These are phyloP conservation scores for Sanchytrium tribonematis DNA, from an alignment of 371 early-diverging fungal genomes.

Conservation along the genomic window DNA sequence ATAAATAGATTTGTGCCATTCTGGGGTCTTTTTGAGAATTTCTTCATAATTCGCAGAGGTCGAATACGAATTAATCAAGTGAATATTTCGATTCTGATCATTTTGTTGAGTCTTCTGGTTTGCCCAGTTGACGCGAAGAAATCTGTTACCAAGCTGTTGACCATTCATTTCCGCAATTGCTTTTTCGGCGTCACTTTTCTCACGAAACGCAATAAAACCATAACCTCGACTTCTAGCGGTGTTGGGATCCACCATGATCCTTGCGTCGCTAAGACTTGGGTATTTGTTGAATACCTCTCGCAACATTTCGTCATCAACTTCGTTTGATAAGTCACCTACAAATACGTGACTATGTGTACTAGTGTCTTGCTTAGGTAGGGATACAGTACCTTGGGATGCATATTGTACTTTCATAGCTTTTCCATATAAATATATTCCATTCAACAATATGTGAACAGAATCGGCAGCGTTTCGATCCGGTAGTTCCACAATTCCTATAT, in stretches of 20 bases:
- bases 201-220: constrained; percentile 51
- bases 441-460: no score
- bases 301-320: constrained; percentile 38
- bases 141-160: constrained; percentile 23
- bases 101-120: constrained; percentile 31
- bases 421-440: no score
- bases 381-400: no score
- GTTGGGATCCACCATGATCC: constrained; percentile 50
- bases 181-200: constrained; percentile 41
- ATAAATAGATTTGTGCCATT: no score
- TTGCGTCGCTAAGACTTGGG: constrained; percentile 43
- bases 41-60: no score
- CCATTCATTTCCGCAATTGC: constrained; percentile 55
- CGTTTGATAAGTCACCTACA: constrained; percentile 49
- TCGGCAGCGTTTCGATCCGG: no score
- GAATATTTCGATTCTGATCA: constrained; percentile 12
- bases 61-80: no score
- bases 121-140: constrained; percentile 43
- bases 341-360: constrained; percentile 44
- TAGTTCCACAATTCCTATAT: no score
- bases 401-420: no score
- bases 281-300: constrained; percentile 37
- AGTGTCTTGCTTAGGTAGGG: constrained; percentile 32
- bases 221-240: constrained; percentile 53
- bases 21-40: no score